Evolutionary conservation across 2,329 filamentous ascomycete species (phyloP), one percentile per base, ranked within the genome.

Genomic region (Arthrobotrys sphaeroides): DNA sequence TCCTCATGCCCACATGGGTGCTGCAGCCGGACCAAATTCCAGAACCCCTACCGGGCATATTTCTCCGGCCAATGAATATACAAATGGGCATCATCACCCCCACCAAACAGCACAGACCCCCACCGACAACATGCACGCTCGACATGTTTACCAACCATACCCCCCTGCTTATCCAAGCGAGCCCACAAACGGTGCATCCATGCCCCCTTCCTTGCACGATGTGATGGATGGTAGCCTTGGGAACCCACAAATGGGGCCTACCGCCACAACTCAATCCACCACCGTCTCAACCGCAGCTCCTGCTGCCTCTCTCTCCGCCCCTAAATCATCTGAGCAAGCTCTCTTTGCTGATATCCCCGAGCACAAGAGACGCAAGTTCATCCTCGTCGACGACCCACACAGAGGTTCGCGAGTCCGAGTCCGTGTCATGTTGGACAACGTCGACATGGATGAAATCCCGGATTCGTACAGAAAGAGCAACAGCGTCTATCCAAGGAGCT

Each of bases 381-480:
- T 98, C 79, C 88, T 98, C 7, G 93, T 98, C 26, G 94, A 97
- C 78, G 94, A 98, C 82, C 90, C 89, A 61, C 91, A 93, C 77
- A 90, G 92, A 20, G 91, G 90, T 61, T 90, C 89, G 59, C 88
- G 93, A 43, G 90, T 97, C 1, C 90, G 94, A 13, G 94, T 98
- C 49, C 91, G 94, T 77, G 94, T 97, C 60, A 95, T 91, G 77
- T 88, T 99, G n/a, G 93, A 97, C 81, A 90, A 90, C 47, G 93
- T 97, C 79, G 91, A 97, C 82, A 96, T 95, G 84, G 91, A 94
- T 80, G 94, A 98, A 83, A 96, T 98, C 81, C 94, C 94, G 0
- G 94, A 98, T 82, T 95, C 92, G 13, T 97, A 97, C 84, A 91
- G 94, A 78, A 93, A 93, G 83, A 89, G 88, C 66, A 94, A 94